Percentiles rank a stretch among this genome's conserved stretches.
These are phyloP conservation scores for Zygotorulaspora chibaensis DNA, from an alignment of 805 yeast genomes.

Conservation along the genomic window DNA sequence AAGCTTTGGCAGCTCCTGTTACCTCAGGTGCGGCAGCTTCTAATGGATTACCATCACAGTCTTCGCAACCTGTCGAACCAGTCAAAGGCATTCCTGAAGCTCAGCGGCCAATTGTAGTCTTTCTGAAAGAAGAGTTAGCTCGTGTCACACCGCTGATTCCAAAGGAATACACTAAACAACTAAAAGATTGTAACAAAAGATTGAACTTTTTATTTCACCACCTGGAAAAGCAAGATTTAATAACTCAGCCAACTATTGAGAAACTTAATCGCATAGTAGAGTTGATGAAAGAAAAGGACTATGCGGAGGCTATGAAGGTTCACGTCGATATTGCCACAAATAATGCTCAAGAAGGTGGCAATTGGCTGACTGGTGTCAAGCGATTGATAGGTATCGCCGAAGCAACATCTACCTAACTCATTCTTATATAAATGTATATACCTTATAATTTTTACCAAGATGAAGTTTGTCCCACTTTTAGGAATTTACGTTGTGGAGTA, in stretches of 20 bases:
- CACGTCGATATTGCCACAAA: conserved; percentile 59
- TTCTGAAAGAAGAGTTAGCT: conserved; percentile 50
- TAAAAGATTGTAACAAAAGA: conserved; percentile 78
- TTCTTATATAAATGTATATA: not conserved
- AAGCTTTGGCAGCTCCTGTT: conserved; percentile 22
- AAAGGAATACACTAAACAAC: conserved; percentile 65
- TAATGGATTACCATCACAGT: conserved; percentile 12
- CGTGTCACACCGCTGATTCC: conserved; percentile 72
- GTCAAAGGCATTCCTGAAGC: conserved; percentile 60
- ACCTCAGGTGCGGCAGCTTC: conserved; percentile 5
- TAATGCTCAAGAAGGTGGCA: conserved; percentile 70
- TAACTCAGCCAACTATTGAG: conserved; percentile 52
- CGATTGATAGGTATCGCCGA: conserved; percentile 76
- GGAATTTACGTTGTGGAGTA: too few species aligned
- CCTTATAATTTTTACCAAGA: not conserved
- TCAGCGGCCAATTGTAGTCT: conserved; percentile 54
- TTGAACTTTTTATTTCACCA: conserved; percentile 70
- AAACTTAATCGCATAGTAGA: conserved; percentile 49
- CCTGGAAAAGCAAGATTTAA: conserved; percentile 65
- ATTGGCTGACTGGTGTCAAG: conserved; percentile 91
- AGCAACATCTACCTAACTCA: conserved; percentile 31
- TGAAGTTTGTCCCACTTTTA: not conserved
- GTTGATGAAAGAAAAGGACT: conserved; percentile 52
- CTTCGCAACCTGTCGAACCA: conserved; percentile 38
- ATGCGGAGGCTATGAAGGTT: conserved; percentile 50